Evolutionary conservation across 106 monocot species (phyloP).

Genomic region (Allium fistulosum): DNA sequence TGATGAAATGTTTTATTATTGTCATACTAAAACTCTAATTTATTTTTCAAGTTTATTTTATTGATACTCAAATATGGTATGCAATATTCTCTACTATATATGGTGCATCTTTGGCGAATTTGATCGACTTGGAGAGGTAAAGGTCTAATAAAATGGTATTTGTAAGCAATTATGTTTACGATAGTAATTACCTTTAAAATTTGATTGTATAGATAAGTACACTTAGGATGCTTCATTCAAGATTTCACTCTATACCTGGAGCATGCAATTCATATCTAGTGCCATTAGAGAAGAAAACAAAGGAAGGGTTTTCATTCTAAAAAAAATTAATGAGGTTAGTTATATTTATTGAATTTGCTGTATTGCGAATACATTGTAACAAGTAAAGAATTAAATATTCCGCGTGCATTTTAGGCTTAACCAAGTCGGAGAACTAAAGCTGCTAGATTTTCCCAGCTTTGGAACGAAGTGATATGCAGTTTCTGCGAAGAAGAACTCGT

Average conservation of each 20-base stretch:
- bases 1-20: background rate
- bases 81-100: conserved; percentile 87
- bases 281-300: conserved; percentile 63
- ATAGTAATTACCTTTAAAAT: background rate
- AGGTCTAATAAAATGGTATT: background rate
- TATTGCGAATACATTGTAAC: background rate
- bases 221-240: conserved; percentile 86
- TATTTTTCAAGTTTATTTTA: conserved; percentile 76
- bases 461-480: conserved; percentile 98
- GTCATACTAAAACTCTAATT: background rate
- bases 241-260: conserved; percentile 90
- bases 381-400: background rate
- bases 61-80: conserved; percentile 99
- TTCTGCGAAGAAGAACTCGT: conserved; percentile 96
- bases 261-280: conserved; percentile 82
- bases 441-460: conserved; percentile 95
- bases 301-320: conserved; percentile 69
- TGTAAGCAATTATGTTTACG: too few species aligned
- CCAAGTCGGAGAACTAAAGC: conserved; percentile 89
- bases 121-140: conserved; percentile 91
- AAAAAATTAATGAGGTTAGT: conserved; percentile 72
- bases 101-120: conserved; percentile 89
- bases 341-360: background rate
- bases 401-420: conserved; percentile 36
- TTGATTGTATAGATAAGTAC: conserved; percentile 59